These are phyloP conservation scores for Coemansia sp. DNA, from an alignment of 192 early-diverging fungal species.

Conservation along the genomic window DNA sequence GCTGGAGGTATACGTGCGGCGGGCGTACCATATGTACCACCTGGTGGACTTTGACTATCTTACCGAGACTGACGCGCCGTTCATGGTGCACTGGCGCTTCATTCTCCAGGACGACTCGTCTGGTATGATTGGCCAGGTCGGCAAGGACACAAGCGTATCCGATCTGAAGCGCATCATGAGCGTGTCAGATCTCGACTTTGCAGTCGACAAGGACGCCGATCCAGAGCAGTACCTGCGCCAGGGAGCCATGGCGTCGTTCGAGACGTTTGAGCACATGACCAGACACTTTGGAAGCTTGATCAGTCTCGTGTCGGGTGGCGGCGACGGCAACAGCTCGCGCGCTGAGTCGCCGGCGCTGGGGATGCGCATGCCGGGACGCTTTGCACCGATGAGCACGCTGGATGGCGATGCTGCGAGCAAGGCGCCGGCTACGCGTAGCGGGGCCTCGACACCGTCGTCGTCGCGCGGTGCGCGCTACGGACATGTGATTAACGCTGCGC, in stretches of 20 bases:
- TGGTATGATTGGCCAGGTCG: constrained; percentile 35
- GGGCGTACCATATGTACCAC: constrained; percentile 97
- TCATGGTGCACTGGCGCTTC: constrained; percentile 77
- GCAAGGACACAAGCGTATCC: constrained; percentile 36
- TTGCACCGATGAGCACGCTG: constrained; percentile 52
- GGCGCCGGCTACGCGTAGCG: constrained; percentile 12
- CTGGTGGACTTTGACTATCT: constrained; percentile 80
- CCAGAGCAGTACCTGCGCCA: constrained; percentile 75
- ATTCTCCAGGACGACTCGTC: constrained; percentile 64
- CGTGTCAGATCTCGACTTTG: constrained; percentile 79
- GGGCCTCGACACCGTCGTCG: constrained; percentile 18
- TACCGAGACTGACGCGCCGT: constrained; percentile 60
- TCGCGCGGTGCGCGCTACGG: constrained; percentile 51
- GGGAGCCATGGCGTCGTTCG: constrained; percentile 81
- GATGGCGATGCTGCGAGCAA: constrained; percentile 12
- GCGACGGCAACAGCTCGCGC: constrained; percentile 44
- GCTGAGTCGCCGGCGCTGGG: constrained; percentile 48
- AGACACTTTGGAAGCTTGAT: constrained; percentile 60
- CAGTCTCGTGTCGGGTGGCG: constrained; percentile 47
- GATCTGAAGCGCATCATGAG: constrained; percentile 68
- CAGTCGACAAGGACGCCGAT: constrained; percentile 63
- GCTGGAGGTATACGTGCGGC: constrained; percentile 93
- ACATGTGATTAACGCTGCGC: constrained; percentile 84
- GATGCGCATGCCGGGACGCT: constrained; percentile 22
- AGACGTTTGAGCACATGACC: constrained; percentile 70